These are phyloP conservation scores for Sarocladium oryzae DNA, from an alignment of 2,329 filamentous ascomycete species.

Conservation along the genomic window DNA sequence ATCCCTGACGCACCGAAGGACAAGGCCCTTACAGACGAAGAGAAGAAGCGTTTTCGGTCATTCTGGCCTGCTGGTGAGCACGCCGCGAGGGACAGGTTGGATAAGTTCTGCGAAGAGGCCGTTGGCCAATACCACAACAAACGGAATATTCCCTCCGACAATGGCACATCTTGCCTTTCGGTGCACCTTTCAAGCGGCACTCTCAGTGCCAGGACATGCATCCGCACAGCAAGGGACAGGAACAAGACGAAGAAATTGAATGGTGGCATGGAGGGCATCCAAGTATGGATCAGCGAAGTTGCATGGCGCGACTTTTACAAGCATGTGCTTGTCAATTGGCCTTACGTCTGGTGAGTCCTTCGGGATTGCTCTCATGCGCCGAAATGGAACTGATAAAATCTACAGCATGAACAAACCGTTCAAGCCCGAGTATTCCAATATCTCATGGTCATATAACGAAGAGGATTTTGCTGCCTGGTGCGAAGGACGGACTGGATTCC, in stretches of 20 bases:
- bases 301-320: constrained; percentile 88
- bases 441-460: constrained; percentile 72
- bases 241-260: constrained; percentile 63
- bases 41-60: constrained; percentile 47
- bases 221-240: constrained; percentile 53
- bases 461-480: constrained; percentile 68
- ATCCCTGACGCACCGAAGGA: constrained; percentile 58
- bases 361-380: background rate
- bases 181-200: constrained; percentile 67
- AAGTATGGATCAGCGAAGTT: constrained; percentile 73
- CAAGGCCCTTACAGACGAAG: constrained; percentile 54
- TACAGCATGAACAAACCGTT: constrained; percentile 51
- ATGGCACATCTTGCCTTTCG: constrained; percentile 61
- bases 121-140: constrained; percentile 54
- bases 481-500: constrained; percentile 68
- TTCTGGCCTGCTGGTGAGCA: constrained; percentile 73
- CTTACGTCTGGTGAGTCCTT: constrained; percentile 61
- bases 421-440: constrained; percentile 79
- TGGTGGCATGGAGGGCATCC: constrained; percentile 57
- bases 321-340: constrained; percentile 79
- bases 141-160: constrained; percentile 59
- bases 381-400: background rate
- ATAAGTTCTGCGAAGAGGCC: constrained; percentile 60
- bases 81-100: constrained; percentile 58
- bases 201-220: constrained; percentile 59